These are phyloP conservation scores for Zygosaccharomyces rouxii DNA, from an alignment of 805 yeast genomes.

Conservation along the genomic window DNA sequence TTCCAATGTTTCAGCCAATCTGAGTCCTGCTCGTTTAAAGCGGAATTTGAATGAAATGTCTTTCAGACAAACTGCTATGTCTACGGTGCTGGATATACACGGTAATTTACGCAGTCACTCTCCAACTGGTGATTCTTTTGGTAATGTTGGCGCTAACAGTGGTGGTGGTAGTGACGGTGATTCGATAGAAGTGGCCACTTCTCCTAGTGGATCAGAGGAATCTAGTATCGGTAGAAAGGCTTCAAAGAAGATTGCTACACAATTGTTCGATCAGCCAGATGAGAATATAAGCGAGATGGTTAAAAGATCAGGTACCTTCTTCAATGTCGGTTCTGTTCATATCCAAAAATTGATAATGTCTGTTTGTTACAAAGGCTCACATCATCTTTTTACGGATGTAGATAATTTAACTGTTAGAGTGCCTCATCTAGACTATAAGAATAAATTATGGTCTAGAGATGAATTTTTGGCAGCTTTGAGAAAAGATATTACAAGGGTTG, in stretches of 20 bases:
- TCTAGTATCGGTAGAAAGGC: constrained; percentile 11
- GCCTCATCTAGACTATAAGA: constrained; percentile 45
- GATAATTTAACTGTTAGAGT: constrained; percentile 48
- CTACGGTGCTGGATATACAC: constrained; percentile 7
- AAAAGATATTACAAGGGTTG: constrained; percentile 52
- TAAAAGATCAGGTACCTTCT: constrained; percentile 60
- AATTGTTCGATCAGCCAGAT: constrained; percentile 17
- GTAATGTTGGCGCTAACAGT: constrained; percentile 6
- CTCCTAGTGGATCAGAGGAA: constrained; percentile 6
- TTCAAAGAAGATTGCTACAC: constrained; percentile 12
- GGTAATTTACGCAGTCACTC: constrained; percentile 10
- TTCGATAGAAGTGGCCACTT: constrained; percentile 19
- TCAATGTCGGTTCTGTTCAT: constrained; percentile 56
- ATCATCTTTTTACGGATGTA: constrained; percentile 54
- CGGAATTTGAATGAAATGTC: neutral
- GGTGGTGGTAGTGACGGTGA: constrained; percentile 18
- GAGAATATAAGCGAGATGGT: constrained; percentile 59
- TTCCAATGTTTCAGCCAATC: neutral
- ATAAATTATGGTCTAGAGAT: constrained; percentile 53
- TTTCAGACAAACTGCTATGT: constrained; percentile 11
- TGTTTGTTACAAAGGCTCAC: constrained; percentile 66
- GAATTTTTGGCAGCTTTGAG: constrained; percentile 51
- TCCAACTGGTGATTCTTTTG: constrained; percentile 7
- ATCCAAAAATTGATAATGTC: constrained; percentile 46
- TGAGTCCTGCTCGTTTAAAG: neutral